These are phyloP conservation scores for Fonsecaea multimorphosa DNA, from an alignment of 2,329 filamentous ascomycete species.

Conservation along the genomic window DNA sequence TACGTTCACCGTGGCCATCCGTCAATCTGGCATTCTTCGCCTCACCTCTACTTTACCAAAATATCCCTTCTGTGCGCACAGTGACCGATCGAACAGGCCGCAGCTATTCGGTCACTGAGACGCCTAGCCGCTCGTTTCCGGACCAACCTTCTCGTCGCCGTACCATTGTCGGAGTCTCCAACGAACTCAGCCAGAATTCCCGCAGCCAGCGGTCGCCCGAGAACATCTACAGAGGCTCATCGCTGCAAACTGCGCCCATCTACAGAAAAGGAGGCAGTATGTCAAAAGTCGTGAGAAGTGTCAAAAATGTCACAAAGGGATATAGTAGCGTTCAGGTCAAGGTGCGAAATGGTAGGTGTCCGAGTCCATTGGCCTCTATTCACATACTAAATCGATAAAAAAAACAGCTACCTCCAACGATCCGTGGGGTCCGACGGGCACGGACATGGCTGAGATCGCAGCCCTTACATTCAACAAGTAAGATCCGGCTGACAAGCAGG, in stretches of 20 bases:
- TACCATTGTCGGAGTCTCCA: conserved; percentile 33
- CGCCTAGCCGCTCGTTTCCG: conserved; percentile 35
- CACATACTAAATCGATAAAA: not conserved
- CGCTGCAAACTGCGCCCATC: conserved; percentile 31
- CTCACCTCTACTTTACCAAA: conserved; percentile 36
- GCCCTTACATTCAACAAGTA: conserved; percentile 98
- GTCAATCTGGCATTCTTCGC: conserved; percentile 38
- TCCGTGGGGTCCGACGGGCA: conserved; percentile 96
- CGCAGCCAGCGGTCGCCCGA: conserved; percentile 22
- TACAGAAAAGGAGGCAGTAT: conserved; percentile 57
- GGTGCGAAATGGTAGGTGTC: conserved; percentile 85
- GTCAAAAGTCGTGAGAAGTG: conserved; percentile 96
- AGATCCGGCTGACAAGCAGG: conserved; percentile 21
- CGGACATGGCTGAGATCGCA: conserved; percentile 98
- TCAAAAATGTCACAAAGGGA: conserved; percentile 99
- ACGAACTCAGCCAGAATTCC: conserved; percentile 26
- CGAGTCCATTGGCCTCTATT: not conserved
- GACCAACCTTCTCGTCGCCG: conserved; percentile 31
- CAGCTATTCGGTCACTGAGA: conserved; percentile 37
- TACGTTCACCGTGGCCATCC: conserved; percentile 20
- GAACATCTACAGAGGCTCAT: conserved; percentile 34
- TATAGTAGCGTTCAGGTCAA: conserved; percentile 97
- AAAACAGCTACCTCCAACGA: conserved; percentile 94
- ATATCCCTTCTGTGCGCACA: conserved; percentile 34
- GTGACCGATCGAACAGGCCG: conserved; percentile 37